phyloP scores from a whole-genome alignment of 2,329 filamentous ascomycete species.

The Curvularia sp. region DNA sequence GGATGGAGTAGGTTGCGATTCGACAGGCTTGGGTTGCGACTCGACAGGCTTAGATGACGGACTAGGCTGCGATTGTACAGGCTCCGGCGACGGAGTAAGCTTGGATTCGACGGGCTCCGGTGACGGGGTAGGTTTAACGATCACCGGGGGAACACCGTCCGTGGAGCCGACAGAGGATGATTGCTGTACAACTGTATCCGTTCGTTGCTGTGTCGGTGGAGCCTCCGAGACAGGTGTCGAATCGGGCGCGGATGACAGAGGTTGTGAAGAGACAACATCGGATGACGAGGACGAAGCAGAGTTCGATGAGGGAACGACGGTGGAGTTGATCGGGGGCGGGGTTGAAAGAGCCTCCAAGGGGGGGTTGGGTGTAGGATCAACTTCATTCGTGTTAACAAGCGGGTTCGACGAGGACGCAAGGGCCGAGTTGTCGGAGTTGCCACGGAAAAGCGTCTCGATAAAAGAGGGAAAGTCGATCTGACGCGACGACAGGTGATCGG shows the following conservation, averaged over 20 bases:
- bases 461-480: slow-evolving; percentile 39
- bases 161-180: slow-evolving; percentile 19
- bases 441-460: slow-evolving; percentile 36
- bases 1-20: too few relatives aligned
- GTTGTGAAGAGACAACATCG: not conserved
- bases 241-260: not conserved
- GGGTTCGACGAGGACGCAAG: slow-evolving; percentile 11
- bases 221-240: not conserved
- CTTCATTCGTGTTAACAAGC: slow-evolving; percentile 21
- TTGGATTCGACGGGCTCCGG: not conserved
- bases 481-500: slow-evolving; percentile 27
- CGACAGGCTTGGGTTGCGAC: too few relatives aligned
- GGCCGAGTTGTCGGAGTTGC: slow-evolving; percentile 24
- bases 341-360: slow-evolving; percentile 19
- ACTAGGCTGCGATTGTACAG: not conserved
- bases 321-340: not conserved
- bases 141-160: slow-evolving; percentile 10
- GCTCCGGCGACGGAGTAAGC: not conserved
- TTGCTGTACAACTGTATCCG: slow-evolving; percentile 2
- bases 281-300: not conserved
- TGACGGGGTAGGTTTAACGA: slow-evolving; percentile 14
- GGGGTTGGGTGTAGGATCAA: slow-evolving; percentile 23
- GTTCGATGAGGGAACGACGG: not conserved
- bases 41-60: not conserved
- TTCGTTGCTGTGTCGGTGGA: slow-evolving; percentile 1